Evolutionary conservation across 768 basidiomycete genomes (phyloP).

Genomic region (Kwoniella shandongensis): DNA sequence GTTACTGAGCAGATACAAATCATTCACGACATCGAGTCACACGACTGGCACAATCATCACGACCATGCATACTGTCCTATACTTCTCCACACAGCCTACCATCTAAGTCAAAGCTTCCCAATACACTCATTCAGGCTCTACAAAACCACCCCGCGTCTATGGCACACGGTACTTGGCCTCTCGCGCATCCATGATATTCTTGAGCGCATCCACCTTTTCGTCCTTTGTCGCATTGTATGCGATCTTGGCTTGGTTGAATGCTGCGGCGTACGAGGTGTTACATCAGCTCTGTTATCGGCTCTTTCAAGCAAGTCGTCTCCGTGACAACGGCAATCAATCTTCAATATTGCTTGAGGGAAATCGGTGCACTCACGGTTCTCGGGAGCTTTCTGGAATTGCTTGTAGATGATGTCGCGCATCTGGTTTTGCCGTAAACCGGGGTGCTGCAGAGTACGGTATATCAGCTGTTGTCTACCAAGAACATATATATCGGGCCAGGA

Average conservation of each 20-base stretch:
- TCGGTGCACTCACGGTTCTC: constrained; percentile 86
- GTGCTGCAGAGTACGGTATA: constrained; percentile 62
- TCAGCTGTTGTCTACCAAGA: no score
- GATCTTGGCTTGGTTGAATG: constrained; percentile 76
- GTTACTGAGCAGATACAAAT: no score
- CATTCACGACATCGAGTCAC: no score
- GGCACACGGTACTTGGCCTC: constrained; percentile 48
- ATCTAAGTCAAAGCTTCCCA: no score
- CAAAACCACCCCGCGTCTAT: no score
- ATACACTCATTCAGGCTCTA: no score
- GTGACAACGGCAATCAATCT: no score
- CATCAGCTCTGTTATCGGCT: constrained; percentile 4
- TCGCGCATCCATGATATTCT: constrained; percentile 54
- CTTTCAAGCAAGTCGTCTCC: background rate
- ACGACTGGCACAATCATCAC: no score
- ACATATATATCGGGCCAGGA: no score
- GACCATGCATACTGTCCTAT: no score
- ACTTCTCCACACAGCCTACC: no score
- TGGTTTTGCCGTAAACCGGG: constrained; percentile 88
- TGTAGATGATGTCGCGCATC: constrained; percentile 87
- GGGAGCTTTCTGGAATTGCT: constrained; percentile 93
- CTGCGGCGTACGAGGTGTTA: constrained; percentile 11
- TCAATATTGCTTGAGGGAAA: background rate
- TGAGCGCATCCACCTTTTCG: constrained; percentile 73
- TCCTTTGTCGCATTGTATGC: constrained; percentile 85